Evolutionary conservation across 768 basidiomycete species (phyloP).

Genomic region (Auriscalpium microsporum): DNA sequence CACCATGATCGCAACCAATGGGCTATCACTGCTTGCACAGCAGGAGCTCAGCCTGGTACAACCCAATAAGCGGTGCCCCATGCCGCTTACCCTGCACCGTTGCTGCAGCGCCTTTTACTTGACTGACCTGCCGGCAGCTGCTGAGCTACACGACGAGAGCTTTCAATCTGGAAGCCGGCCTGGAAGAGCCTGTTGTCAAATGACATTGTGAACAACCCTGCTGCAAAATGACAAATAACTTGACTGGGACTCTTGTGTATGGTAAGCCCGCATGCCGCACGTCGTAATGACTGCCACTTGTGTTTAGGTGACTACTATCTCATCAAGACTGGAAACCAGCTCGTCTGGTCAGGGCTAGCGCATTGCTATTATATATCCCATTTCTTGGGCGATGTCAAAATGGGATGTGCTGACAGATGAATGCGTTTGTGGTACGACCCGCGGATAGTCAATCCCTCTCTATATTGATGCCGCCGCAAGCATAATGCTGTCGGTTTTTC

Average conservation of each 20-base stretch:
- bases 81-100: constrained; percentile 31
- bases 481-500: too few relatives aligned
- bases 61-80: constrained; percentile 22
- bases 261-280: constrained; percentile 23
- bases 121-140: not conserved
- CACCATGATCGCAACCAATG: constrained; percentile 53
- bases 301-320: constrained; percentile 54
- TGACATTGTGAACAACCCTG: constrained; percentile 53
- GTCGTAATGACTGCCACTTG: not conserved
- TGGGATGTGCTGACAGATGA: too few relatives aligned
- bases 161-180: constrained; percentile 41
- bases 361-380: constrained; percentile 19
- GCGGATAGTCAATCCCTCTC: too few relatives aligned
- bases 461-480: too few relatives aligned
- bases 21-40: constrained; percentile 46
- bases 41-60: constrained; percentile 28
- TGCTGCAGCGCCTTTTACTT: not conserved
- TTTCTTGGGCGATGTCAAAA: too few relatives aligned
- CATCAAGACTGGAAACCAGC: constrained; percentile 45
- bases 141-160: constrained; percentile 3
- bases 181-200: constrained; percentile 62
- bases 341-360: constrained; percentile 37
- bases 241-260: constrained; percentile 50
- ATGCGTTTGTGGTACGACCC: too few relatives aligned
- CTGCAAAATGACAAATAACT: constrained; percentile 41